phyloP scores from a whole-genome alignment of 768 basidiomycete species.

The Suillus brevipes region DNA sequence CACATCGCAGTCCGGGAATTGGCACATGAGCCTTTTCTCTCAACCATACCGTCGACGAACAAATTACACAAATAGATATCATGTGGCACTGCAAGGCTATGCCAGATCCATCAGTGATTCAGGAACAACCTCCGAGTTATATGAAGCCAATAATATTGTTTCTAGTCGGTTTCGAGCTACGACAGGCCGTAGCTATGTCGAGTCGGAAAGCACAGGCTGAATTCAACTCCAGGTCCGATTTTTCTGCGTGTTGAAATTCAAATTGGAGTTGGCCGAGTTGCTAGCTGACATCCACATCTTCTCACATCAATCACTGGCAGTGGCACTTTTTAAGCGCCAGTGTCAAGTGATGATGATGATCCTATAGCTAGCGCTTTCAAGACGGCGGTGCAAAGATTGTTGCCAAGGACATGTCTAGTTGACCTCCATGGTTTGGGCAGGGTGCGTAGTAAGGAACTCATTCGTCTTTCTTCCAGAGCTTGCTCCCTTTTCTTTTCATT shows the following conservation, averaged over 20 bases:
- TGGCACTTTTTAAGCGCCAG: background rate
- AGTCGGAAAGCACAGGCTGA: background rate
- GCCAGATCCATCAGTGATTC: too few species aligned
- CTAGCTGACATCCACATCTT: background rate
- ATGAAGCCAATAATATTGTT: background rate
- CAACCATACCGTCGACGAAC: too few species aligned
- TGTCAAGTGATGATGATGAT: background rate
- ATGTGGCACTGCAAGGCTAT: background rate
- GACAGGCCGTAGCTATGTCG: background rate
- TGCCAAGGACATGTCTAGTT: background rate
- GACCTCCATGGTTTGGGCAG: background rate
- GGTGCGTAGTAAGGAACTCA: background rate
- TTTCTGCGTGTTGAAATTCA: background rate
- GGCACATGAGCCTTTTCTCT: too few species aligned
- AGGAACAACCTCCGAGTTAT: too few species aligned
- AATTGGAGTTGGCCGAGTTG: too few species aligned
- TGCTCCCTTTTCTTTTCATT: background rate
- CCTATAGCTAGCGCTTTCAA: background rate
- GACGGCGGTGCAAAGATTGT: slow-evolving; percentile 3
- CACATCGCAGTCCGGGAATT: too few species aligned
- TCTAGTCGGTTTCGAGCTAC: background rate
- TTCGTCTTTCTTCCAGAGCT: background rate
- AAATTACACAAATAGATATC: too few species aligned
- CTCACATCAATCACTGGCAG: background rate
- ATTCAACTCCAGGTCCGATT: background rate